Evolutionary conservation across 495 filamentous ascomycete genomes (phyloP).

Genomic region (Beverwykella pulmonaria): DNA sequence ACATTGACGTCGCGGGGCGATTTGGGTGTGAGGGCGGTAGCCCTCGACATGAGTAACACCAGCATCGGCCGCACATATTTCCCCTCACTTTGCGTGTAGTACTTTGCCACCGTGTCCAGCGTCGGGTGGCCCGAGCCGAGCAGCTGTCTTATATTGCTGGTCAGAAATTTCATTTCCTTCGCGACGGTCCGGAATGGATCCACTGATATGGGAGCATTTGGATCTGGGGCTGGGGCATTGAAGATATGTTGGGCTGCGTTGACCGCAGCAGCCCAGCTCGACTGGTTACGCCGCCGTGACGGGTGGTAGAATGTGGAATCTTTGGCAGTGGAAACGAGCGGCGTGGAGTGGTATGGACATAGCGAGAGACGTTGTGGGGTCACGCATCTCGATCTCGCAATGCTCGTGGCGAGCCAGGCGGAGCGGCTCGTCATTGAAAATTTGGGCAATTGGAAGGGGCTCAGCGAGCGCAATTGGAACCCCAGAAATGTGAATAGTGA

Average conservation of each 20-base stretch:
- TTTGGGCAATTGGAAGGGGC: background rate
- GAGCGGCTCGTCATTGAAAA: slow-evolving; percentile 35
- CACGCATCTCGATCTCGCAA: background rate
- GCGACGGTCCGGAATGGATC: slow-evolving; percentile 67
- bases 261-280: slow-evolving; percentile 68
- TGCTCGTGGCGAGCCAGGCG: slow-evolving; percentile 32
- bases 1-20: slow-evolving; percentile 45
- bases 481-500: background rate
- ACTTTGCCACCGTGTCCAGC: slow-evolving; percentile 92
- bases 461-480: background rate
- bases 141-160: slow-evolving; percentile 82
- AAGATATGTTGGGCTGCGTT: slow-evolving; percentile 78
- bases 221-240: slow-evolving; percentile 53
- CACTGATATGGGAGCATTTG: slow-evolving; percentile 45
- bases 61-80: slow-evolving; percentile 95
- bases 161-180: slow-evolving; percentile 94
- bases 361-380: slow-evolving; percentile 8
- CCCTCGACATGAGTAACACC: slow-evolving; percentile 92
- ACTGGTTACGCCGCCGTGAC: slow-evolving; percentile 48
- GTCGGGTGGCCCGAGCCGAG: slow-evolving; percentile 91
- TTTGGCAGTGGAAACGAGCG: background rate
- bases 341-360: slow-evolving; percentile 2
- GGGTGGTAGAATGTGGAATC: slow-evolving; percentile 39
- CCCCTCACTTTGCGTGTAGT: slow-evolving; percentile 95
- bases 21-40: slow-evolving; percentile 79